phyloP scores from a whole-genome alignment of 345 rosid genomes.

The Salix caprea region DNA sequence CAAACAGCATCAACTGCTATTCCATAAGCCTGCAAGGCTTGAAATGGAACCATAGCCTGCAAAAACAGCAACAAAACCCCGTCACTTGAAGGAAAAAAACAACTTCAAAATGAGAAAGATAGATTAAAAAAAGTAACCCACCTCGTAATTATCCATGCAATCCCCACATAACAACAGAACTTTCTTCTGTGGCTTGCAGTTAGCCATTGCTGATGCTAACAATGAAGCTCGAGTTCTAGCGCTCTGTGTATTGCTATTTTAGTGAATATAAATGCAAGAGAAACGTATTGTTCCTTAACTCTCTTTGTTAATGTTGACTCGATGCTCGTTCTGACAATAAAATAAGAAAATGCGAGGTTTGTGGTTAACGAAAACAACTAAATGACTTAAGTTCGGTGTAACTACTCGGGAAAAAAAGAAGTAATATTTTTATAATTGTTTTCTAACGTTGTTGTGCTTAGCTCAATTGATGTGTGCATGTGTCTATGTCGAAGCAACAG shows the following conservation, averaged over 20 bases:
- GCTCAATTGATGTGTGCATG: no score
- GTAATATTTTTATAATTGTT: no score
- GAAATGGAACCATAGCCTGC: constrained; percentile 94
- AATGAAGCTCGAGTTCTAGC: neutral
- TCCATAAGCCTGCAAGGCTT: constrained; percentile 73
- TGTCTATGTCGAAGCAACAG: no score
- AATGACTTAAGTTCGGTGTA: no score
- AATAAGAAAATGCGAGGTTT: neutral
- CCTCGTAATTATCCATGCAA: constrained; percentile 80
- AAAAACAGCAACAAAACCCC: neutral
- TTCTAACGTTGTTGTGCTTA: no score
- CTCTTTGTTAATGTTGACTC: neutral
- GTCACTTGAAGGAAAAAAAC: neutral
- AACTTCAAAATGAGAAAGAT: neutral
- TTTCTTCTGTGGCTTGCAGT: constrained; percentile 23
- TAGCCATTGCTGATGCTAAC: constrained; percentile 35
- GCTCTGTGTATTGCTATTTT: neutral
- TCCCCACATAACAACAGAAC: constrained; percentile 75
- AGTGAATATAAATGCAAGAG: neutral
- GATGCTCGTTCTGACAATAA: neutral
- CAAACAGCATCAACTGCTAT: constrained; percentile 66
- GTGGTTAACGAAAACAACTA: neutral
- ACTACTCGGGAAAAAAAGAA: no score
- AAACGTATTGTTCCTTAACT: neutral
- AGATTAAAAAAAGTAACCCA: neutral